These are phyloP conservation scores for Ceratobasidium sp. DNA, from an alignment of 1,284 basidiomycete species.

Conservation along the genomic window DNA sequence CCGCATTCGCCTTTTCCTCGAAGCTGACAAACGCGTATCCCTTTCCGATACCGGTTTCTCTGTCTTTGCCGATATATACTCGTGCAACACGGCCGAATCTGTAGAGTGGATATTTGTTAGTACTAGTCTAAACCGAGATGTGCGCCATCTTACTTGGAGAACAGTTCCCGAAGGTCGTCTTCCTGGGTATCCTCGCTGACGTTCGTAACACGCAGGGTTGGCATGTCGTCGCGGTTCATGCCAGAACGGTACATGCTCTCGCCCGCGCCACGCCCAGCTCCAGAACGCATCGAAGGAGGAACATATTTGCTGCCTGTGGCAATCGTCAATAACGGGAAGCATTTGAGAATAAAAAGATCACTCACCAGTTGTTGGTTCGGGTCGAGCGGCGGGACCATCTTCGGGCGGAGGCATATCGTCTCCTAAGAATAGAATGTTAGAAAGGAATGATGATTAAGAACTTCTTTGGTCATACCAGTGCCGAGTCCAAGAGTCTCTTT, in stretches of 20 bases:
- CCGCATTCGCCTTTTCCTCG: conserved; percentile 84
- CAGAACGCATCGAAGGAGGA: conserved; percentile 89
- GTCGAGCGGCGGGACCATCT: conserved; percentile 50
- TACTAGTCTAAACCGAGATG: conserved; percentile 5
- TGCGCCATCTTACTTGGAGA: conserved; percentile 61
- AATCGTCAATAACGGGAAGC: background rate
- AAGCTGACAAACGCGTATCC: conserved; percentile 98
- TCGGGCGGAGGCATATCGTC: conserved; percentile 46
- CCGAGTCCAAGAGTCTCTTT: conserved; percentile 85
- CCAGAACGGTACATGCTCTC: conserved; percentile 81
- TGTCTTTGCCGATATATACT: conserved; percentile 95
- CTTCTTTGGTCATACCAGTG: conserved; percentile 49
- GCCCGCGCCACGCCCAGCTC: conserved; percentile 74
- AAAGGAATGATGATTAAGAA: conserved; percentile 34
- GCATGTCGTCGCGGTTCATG: conserved; percentile 85
- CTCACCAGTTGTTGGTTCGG: conserved; percentile 44
- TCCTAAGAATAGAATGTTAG: background rate
- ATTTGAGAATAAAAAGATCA: background rate
- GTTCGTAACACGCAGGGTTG: conserved; percentile 97
- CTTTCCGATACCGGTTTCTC: conserved; percentile 95
- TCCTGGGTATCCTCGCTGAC: conserved; percentile 97
- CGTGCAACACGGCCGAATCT: conserved; percentile 85
- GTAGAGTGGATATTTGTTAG: background rate
- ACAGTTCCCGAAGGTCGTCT: conserved; percentile 93
- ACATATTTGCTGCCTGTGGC: conserved; percentile 84